Evolutionary conservation across 192 early-diverging fungal genomes (phyloP).

Genomic region (Backusella tuberculispora): DNA sequence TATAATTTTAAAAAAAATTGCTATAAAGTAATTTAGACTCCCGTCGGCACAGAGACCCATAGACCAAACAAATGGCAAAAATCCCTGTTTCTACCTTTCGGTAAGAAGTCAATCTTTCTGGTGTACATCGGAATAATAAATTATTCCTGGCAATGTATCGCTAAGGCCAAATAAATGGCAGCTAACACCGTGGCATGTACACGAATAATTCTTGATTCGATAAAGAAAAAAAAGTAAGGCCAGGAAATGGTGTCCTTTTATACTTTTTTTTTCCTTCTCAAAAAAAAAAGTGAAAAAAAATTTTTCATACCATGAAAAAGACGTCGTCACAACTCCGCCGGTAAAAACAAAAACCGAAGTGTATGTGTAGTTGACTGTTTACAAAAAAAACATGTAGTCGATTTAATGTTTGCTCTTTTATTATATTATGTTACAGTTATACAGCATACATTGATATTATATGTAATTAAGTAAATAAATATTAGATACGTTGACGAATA

Average conservation of each 20-base stretch:
- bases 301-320: not conserved
- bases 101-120: constrained; percentile 26
- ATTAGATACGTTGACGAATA: constrained; percentile 25
- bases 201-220: constrained; percentile 24
- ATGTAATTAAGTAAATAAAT: not conserved
- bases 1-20: not conserved
- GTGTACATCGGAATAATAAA: constrained; percentile 27
- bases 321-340: not conserved
- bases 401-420: not conserved
- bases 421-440: not conserved
- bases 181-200: constrained; percentile 39
- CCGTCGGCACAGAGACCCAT: constrained; percentile 32
- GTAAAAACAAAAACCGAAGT: not conserved
- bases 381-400: too few species aligned
- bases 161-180: constrained; percentile 25
- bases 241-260: constrained; percentile 19
- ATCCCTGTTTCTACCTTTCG: constrained; percentile 19
- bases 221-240: constrained; percentile 25
- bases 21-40: constrained; percentile 14
- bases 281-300: not conserved
- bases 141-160: constrained; percentile 39
- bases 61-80: constrained; percentile 28
- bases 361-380: not conserved
- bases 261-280: constrained; percentile 19
- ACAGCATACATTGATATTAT: constrained; percentile 6